phyloP scores from a whole-genome alignment of 306 rosid genomes.

The Acmispon strigosus region DNA sequence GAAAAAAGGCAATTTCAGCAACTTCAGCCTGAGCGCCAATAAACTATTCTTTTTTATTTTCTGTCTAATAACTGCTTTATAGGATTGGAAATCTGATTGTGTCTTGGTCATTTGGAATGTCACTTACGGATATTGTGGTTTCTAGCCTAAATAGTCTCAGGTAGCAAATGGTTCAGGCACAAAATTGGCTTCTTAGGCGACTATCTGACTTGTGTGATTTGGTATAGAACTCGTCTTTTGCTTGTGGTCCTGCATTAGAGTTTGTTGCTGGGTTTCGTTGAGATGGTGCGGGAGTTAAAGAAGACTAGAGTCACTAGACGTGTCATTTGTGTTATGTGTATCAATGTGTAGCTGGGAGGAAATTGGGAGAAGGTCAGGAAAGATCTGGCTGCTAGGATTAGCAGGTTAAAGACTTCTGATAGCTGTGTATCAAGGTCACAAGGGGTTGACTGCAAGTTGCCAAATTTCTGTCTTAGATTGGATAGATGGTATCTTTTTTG shows the following conservation, averaged over 20 bases:
- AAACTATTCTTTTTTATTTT: background rate
- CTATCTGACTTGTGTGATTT: background rate
- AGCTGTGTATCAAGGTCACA: background rate
- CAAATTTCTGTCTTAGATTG: background rate
- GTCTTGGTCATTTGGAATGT: background rate
- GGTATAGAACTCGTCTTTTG: background rate
- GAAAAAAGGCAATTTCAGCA: background rate
- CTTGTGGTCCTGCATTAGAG: background rate
- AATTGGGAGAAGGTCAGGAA: background rate
- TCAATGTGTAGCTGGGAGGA: background rate
- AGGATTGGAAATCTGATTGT: background rate
- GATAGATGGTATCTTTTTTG: background rate
- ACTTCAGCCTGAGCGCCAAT: background rate
- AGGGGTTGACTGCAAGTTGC: background rate
- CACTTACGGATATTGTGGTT: background rate
- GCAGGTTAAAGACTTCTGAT: background rate
- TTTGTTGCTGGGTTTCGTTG: background rate
- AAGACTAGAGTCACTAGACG: background rate
- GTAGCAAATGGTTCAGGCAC: background rate
- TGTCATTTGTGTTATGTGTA: background rate
- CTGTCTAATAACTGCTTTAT: background rate
- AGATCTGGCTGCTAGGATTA: background rate
- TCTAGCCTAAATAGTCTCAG: background rate
- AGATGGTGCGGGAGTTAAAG: background rate
- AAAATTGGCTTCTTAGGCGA: background rate